A percentile compares a stretch with the other conserved stretches of the same genome.
Evolutionary conservation across 2,329 filamentous ascomycete species (phyloP).

Genomic region (Talaromyces islandicus): DNA sequence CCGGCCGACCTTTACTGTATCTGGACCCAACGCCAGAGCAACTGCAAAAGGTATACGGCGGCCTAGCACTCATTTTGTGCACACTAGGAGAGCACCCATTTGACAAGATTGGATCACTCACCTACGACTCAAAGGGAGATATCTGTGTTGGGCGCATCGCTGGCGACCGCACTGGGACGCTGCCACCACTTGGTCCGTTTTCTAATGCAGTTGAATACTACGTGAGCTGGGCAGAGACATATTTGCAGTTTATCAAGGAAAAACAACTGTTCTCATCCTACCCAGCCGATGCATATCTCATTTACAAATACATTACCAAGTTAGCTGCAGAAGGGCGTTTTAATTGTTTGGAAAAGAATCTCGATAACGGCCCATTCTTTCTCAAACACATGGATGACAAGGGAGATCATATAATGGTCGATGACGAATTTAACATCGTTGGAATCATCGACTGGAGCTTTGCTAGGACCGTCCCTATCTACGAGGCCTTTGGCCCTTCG

Average conservation of each 20-base stretch:
- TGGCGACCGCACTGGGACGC: constrained; percentile 8
- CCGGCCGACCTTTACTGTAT: constrained; percentile 16
- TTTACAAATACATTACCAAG: constrained; percentile 3
- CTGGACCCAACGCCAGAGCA: constrained; percentile 14
- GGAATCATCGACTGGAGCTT: neutral
- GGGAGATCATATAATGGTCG: neutral
- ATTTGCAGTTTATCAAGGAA: constrained; percentile 3
- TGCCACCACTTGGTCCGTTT: constrained; percentile 3
- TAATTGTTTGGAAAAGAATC: constrained; percentile 1
- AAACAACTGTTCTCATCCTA: constrained; percentile 3
- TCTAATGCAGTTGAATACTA: constrained; percentile 1
- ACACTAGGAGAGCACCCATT: neutral
- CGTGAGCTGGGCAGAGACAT: neutral
- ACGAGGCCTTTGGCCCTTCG: constrained; percentile 9
- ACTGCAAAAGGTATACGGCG: constrained; percentile 14
- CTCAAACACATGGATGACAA: neutral
- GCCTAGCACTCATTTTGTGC: constrained; percentile 13
- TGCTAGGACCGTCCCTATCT: constrained; percentile 5
- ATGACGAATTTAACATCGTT: neutral
- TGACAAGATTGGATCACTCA: constrained; percentile 2
- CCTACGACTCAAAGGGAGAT: neutral
- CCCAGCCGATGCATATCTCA: constrained; percentile 2
- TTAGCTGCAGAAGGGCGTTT: neutral
- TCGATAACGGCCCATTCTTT: neutral
- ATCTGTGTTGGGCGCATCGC: constrained; percentile 6